Evolutionary conservation across 352 stramenopile genomes (phyloP), one percentile per base, ranked within the genome.

Genomic region (Thalassiosira tumida): DNA sequence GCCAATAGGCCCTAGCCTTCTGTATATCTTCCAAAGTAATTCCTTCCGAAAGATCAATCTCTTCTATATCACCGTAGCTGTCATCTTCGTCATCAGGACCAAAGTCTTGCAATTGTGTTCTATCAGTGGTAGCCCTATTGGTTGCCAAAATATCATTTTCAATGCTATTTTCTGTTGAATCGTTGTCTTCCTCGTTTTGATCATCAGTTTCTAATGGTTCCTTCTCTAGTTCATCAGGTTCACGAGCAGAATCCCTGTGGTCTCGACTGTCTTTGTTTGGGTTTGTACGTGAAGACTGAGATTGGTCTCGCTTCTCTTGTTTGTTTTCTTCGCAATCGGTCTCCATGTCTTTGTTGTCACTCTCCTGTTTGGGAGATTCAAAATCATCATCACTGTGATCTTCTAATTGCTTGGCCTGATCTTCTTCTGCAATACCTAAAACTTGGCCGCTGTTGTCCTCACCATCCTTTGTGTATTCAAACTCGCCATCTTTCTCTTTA

Each of bases 1-100:
- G 96, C 98, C 98, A 99, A 31, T 98, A 93, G 77, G 89, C 65
- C 62, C 93, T 80, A 47, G 92, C 93, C 83, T 95, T 87, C 37
- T 92, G 74, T 29, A 94, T 79, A 38, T 93, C 92, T 78, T 96
- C 90, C 26, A 64, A 72, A 50, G 75, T 93, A 41, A 78, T 90
- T 51, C 93, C 93, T 67, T 84, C 88, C 29, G 86, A 92, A n/a
- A 95, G 67, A 64, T 99, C 97, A 2, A 97, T 91, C 83, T 96
- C 92, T 14, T 94, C 54, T 67, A 96, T 92, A 41, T 89, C 79
- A 29, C 89, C 84, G 50, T 93, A 54, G 35, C 75, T 85, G 43
- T 88, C 77, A 37, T 78, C 70, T 67, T 87, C 77, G 41, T 89
- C 76, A 59, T 89, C 67, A 40, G 41, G 62, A 26, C 87, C 69